Percentiles rank a stretch among this genome's conserved stretches.
Conservation (phyloP, 129 eudicot genomes). For the Helichrysum umbraculigerum region DNA sequence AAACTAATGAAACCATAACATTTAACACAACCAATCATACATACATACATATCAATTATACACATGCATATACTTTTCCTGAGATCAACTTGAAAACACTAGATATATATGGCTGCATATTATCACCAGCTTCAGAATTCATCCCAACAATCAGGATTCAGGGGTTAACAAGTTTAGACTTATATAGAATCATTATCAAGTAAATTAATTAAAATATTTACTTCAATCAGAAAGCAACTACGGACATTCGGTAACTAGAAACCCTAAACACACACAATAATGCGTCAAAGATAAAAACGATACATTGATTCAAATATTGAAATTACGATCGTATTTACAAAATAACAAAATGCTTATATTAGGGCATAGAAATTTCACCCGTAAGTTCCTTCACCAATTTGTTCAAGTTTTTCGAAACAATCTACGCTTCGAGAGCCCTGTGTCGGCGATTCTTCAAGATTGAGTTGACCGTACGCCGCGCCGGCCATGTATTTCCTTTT, state of each 20-base stretch:
- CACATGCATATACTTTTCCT: background rate
- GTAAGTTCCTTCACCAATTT: constrained; percentile 53
- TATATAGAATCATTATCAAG: background rate
- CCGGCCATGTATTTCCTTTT: constrained; percentile 32
- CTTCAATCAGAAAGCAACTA: background rate
- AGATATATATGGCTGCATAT: background rate
- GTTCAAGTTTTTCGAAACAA: constrained; percentile 51
- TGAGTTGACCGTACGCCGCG: constrained; percentile 44
- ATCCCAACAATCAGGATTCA: too few species aligned
- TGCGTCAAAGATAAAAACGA: background rate
- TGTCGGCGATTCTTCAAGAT: constrained; percentile 38
- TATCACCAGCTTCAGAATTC: background rate
- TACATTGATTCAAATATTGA: background rate
- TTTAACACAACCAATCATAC: background rate
- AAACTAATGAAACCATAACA: background rate
- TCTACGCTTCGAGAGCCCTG: constrained; percentile 51
- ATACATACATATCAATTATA: background rate
- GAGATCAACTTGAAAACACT: background rate
- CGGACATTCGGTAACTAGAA: background rate
- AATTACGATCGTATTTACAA: background rate
- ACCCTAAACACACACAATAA: constrained; percentile 18
- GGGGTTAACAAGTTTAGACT: too few species aligned
- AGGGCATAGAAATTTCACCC: constrained; percentile 38
- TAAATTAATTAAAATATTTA: background rate
- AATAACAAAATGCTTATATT: constrained; percentile 14